Conservation (phyloP, 768 basidiomycete genomes). For the Austroboletus eburneus region DNA sequence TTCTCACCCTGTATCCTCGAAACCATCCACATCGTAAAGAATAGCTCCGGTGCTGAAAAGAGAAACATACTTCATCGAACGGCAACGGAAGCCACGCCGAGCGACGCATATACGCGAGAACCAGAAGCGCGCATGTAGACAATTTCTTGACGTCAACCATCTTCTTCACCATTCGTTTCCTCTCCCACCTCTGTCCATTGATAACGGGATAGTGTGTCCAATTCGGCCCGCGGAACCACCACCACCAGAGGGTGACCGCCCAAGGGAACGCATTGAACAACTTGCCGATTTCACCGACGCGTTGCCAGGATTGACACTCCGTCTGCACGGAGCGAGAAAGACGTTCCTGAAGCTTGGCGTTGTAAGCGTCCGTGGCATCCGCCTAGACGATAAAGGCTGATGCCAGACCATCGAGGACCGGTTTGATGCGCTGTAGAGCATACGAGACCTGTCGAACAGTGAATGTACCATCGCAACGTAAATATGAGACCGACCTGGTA, state of each 20-base stretch:
- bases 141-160: constrained; percentile 3
- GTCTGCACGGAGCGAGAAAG: constrained; percentile 20
- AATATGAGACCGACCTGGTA: constrained; percentile 18
- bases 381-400: constrained; percentile 21
- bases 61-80: constrained; percentile 1
- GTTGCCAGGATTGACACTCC: constrained; percentile 41
- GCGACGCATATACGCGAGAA: constrained; percentile 8
- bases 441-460: constrained; percentile 23
- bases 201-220: constrained; percentile 35
- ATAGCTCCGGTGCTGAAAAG: background rate
- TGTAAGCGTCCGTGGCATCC: constrained; percentile 26
- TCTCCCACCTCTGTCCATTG: constrained; percentile 37
- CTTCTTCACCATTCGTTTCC: constrained; percentile 4
- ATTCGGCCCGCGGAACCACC: constrained; percentile 31
- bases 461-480: no score
- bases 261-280: constrained; percentile 40
- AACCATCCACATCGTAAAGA: constrained; percentile 4
- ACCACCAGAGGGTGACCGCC: constrained; percentile 30
- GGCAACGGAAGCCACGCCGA: constrained; percentile 2
- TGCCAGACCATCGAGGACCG: constrained; percentile 22
- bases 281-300: constrained; percentile 34
- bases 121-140: constrained; percentile 1
- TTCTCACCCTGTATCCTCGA: background rate
- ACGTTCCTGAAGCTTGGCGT: constrained; percentile 17
- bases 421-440: constrained; percentile 26